Base-by-base conservation (phyloP, 2,329 filamentous ascomycete species). In the Alternaria sp. region DNA sequence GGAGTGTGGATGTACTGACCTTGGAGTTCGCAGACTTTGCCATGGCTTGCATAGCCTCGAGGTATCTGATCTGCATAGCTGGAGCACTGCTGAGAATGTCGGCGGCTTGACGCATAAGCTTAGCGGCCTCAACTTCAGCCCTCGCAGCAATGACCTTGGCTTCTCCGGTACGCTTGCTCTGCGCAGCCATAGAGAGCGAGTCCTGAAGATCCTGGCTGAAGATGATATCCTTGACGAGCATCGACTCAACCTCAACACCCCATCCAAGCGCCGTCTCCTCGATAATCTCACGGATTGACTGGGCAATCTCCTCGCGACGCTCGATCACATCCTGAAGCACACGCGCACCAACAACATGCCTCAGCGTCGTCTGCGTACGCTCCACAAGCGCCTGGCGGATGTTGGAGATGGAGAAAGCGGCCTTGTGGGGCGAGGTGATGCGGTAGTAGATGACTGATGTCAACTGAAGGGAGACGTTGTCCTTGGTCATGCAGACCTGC, bases 381-480 rank as follows among this genome's bases (percentile, higher is more conserved):
- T 99, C 96, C 68, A 99, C 87, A 52, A 99, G 91, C n/a, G 96
- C 96, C 83, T 97, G 93, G 72, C 92, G 91, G 65, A 99, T 91
- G 80, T 98, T 96, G 82, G 91, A 87, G 80, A 99, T 97, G 71
- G 96, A 96, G 79, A 98, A 99, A 64, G 96, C 95, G 62, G 95
- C 93, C 84, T 97, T 97, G 87, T 98, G 95, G 1, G 96, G 96
- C 26, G 92, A 91, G 59, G 91, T 92, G 77, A 99, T 95, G 86
- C 97, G 94, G 85, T 99, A 99, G 87, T 99, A 99, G 83, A 99
- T 97, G 79, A 99, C 96, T 6, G 93, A 97, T 51, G 94, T 98
- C 71, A 99, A 86, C 74, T 94, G 90, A 45, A 99, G 86, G 49
- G 92, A 97, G 68, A 98, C 96, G 76, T 99, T 99, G 86, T 99